Percentiles rank a stretch among this genome's conserved stretches.
Conservation (phyloP, 202 grass and related monocot genomes). For the Setaria viridis region DNA sequence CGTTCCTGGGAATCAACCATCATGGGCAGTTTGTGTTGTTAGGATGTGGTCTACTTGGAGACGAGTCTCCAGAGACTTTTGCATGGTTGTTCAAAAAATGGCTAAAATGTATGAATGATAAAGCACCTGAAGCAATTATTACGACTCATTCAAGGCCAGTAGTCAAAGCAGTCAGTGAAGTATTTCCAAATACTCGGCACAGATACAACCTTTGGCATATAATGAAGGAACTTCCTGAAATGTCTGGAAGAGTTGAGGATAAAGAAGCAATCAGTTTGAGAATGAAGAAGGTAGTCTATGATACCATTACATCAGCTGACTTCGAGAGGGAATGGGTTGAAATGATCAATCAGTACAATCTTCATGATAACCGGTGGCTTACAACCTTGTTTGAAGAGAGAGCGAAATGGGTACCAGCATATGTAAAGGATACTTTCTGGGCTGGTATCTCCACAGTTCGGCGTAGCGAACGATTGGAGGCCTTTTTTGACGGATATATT, state of each 20-base stretch:
- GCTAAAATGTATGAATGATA: constrained; percentile 90
- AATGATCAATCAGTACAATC: constrained; percentile 80
- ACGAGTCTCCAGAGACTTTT: constrained; percentile 78
- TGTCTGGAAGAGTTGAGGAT: constrained; percentile 77
- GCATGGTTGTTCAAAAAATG: constrained; percentile 88
- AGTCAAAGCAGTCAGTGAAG: constrained; percentile 62
- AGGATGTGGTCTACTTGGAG: constrained; percentile 85
- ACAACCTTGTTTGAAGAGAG: constrained; percentile 75
- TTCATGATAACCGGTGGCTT: constrained; percentile 80
- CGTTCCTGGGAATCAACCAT: constrained; percentile 90
- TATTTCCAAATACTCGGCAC: constrained; percentile 68
- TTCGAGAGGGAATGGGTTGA: constrained; percentile 87
- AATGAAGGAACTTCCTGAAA: constrained; percentile 90
- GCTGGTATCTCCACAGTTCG: constrained; percentile 82
- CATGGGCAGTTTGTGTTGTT: constrained; percentile 92
- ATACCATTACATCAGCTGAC: constrained; percentile 71
- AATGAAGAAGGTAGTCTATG: constrained; percentile 83
- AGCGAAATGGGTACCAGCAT: constrained; percentile 83
- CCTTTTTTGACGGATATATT: constrained; percentile 86
- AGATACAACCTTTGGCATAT: constrained; percentile 94
- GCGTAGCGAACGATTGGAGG: constrained; percentile 70
- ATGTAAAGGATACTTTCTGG: constrained; percentile 96
- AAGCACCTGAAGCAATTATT: constrained; percentile 78
- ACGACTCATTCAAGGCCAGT: constrained; percentile 73
- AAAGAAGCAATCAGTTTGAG: constrained; percentile 80